Percentiles rank a stretch among this genome's conserved stretches.
phyloP scores from a whole-genome alignment of 164 flowering plant genomes.

The Vitis amurensis region DNA sequence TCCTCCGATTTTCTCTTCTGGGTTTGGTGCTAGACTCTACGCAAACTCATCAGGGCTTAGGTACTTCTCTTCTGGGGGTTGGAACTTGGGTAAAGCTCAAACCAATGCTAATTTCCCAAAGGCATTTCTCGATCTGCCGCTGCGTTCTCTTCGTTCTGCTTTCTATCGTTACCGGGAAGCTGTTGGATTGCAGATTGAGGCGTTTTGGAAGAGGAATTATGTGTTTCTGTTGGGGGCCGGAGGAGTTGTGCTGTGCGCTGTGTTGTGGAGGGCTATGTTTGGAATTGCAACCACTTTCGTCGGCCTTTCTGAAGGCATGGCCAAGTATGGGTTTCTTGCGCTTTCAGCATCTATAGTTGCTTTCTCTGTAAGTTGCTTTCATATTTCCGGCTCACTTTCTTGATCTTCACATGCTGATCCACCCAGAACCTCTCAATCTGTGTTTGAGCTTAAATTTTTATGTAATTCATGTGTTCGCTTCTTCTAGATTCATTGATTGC shows the following conservation, averaged over 20 bases:
- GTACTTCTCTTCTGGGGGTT: constrained; percentile 30
- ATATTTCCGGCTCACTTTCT: not conserved
- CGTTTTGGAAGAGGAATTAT: constrained; percentile 76
- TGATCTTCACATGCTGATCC: not conserved
- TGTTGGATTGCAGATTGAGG: constrained; percentile 75
- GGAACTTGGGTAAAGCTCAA: constrained; percentile 22
- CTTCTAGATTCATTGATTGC: no score
- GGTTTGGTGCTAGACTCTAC: constrained; percentile 1
- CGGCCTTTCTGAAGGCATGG: constrained; percentile 93
- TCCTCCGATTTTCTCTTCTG: constrained; percentile 7
- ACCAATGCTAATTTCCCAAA: constrained; percentile 32
- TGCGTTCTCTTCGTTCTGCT: constrained; percentile 28
- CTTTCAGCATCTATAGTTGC: constrained; percentile 84
- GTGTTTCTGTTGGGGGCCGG: constrained; percentile 64
- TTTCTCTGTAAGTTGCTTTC: constrained; percentile 64
- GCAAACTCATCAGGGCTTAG: constrained; percentile 14
- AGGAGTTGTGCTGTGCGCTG: constrained; percentile 55
- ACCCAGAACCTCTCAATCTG: not conserved
- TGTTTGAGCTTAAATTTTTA: not conserved
- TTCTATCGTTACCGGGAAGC: constrained; percentile 65
- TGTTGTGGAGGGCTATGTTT: constrained; percentile 86
- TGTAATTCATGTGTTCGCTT: no score
- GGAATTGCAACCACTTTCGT: constrained; percentile 80
- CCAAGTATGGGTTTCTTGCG: constrained; percentile 95
- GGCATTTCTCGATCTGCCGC: constrained; percentile 47